A percentile compares a stretch with the other conserved stretches of the same genome.
Conservation (phyloP, 2,329 filamentous ascomycete genomes). For the Trichoderma koningiopsis region DNA sequence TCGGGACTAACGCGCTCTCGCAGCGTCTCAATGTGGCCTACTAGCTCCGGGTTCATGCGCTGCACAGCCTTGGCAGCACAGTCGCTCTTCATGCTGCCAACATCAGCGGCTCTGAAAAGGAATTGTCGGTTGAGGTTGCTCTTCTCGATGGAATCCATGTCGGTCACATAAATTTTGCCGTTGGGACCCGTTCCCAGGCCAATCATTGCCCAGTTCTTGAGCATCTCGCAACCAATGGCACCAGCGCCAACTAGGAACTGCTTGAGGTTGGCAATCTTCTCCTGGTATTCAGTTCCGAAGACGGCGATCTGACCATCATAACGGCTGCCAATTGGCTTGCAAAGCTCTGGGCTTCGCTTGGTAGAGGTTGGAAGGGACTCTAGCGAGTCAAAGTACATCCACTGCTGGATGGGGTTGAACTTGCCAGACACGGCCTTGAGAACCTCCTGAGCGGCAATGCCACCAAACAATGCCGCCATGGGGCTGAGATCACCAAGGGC, state of each 20-base stretch:
- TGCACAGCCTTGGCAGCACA: constrained; percentile 87
- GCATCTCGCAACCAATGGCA: constrained; percentile 97
- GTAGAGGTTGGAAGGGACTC: constrained; percentile 82
- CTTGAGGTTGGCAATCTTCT: constrained; percentile 86
- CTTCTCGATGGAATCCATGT: constrained; percentile 99
- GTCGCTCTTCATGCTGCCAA: constrained; percentile 95
- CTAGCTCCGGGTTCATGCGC: constrained; percentile 91
- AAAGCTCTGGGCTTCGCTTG: constrained; percentile 79
- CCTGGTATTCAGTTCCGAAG: constrained; percentile 89
- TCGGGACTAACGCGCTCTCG: constrained; percentile 90
- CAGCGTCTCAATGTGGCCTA: constrained; percentile 80
- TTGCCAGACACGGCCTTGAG: constrained; percentile 97
- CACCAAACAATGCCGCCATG: constrained; percentile 94
- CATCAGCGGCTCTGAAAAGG: constrained; percentile 89
- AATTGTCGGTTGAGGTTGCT: constrained; percentile 98
- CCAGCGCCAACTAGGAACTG: constrained; percentile 95
- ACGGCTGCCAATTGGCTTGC: constrained; percentile 79
- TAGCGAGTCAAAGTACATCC: constrained; percentile 97
- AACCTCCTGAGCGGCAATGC: constrained; percentile 89
- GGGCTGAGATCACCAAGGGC: constrained; percentile 87
- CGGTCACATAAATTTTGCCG: constrained; percentile 88
- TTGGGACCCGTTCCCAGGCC: constrained; percentile 85
- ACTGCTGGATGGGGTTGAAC: constrained; percentile 93
- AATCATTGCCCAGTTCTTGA: constrained; percentile 99
- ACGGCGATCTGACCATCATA: constrained; percentile 98